Percentiles rank a stretch among this genome's conserved stretches.
These are phyloP conservation scores for barrel medic (Medicago truncatula) DNA, from an alignment of 306 rosid species.

Conservation along the genomic window MtrunA17r5.0-ANR NC_053044.1:55999001-55999500, in stretches of 20 bases:
- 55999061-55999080: background rate
- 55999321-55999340: background rate
- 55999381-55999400: slow-evolving; percentile 89
- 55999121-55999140: slow-evolving; percentile 89
- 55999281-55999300: slow-evolving; percentile 2
- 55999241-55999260: slow-evolving; percentile 91
- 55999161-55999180: slow-evolving; percentile 92
- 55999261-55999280: slow-evolving; percentile 63
- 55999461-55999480: slow-evolving; percentile 94
- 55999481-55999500: slow-evolving; percentile 99
- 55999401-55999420: slow-evolving; percentile 87
- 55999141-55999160: slow-evolving; percentile 89
- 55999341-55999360: background rate
- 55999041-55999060: background rate
- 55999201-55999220: slow-evolving; percentile 93
- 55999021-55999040: slow-evolving; percentile 19
- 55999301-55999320: background rate
- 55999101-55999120: slow-evolving; percentile 73
- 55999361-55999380: slow-evolving; percentile 69
- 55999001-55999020: slow-evolving; percentile 9
- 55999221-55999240: slow-evolving; percentile 99
- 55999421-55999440: slow-evolving; percentile 99
- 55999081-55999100: slow-evolving; percentile 2
- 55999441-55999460: slow-evolving; percentile 99
- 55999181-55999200: slow-evolving; percentile 82